Evolutionary conservation across 2,329 filamentous ascomycete species (phyloP).

Genomic region (Phialophora expanda): DNA sequence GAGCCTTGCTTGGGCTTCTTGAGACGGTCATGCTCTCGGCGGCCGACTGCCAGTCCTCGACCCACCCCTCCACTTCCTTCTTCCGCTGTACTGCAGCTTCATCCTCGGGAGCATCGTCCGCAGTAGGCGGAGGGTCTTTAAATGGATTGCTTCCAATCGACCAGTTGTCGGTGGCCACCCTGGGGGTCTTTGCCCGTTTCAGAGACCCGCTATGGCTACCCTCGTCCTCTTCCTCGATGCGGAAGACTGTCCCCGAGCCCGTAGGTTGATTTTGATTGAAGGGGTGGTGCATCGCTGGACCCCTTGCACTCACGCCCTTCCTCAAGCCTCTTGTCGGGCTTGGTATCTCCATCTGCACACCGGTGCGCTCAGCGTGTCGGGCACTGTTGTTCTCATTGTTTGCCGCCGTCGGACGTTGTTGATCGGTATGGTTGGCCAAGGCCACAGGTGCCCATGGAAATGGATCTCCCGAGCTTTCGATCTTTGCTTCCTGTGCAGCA

Average conservation of each 20-base stretch:
- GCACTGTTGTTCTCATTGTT: conserved; percentile 40
- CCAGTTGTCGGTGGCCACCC: conserved; percentile 13
- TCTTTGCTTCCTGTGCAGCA: conserved; percentile 35
- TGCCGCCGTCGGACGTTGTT: conserved; percentile 22
- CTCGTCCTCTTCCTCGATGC: conserved; percentile 40
- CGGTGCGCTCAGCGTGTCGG: conserved; percentile 49
- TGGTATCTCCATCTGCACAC: conserved; percentile 49
- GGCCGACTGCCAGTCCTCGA: conserved; percentile 41
- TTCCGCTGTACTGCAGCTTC: conserved; percentile 34
- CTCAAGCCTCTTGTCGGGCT: conserved; percentile 49
- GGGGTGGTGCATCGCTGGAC: conserved; percentile 33
- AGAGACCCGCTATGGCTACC: conserved; percentile 36
- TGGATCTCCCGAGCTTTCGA: conserved; percentile 35
- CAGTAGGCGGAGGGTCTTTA: conserved; percentile 30
- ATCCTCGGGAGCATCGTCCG: conserved; percentile 16
- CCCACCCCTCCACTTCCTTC: conserved; percentile 40
- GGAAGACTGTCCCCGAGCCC: conserved; percentile 35
- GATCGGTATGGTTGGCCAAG: conserved; percentile 32
- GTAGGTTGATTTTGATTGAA: conserved; percentile 30
- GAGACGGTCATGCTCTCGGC: conserved; percentile 39
- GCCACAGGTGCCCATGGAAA: conserved; percentile 42
- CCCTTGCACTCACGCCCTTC: conserved; percentile 50
- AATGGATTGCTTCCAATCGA: conserved; percentile 37
- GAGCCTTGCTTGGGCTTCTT: conserved; percentile 37
- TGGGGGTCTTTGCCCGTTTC: conserved; percentile 22